Evolutionary conservation across 1,139 yeast genomes (phyloP).

Genomic region (Lodderomyces pseudojiufengensis): DNA sequence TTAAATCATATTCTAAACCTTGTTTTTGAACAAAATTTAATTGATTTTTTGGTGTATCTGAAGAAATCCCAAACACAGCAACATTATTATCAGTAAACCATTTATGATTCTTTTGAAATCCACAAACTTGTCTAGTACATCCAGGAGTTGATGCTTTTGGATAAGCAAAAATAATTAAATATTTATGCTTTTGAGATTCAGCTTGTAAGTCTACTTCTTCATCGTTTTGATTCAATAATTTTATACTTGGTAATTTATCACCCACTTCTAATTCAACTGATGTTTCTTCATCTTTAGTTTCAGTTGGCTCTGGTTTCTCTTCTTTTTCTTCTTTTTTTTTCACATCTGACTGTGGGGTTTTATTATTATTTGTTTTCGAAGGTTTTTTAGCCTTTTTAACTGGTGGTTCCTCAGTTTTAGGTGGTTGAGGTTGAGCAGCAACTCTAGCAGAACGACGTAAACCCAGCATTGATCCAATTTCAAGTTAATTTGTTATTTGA

Average conservation of each 20-base stretch:
- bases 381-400: constrained; percentile 20
- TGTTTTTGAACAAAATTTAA: constrained; percentile 71
- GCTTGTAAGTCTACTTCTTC: constrained; percentile 49
- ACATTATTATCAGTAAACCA: constrained; percentile 50
- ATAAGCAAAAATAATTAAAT: constrained; percentile 69
- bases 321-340: not conserved
- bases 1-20: constrained; percentile 63
- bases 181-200: constrained; percentile 44
- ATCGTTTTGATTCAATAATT: constrained; percentile 65
- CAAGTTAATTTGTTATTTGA: not conserved
- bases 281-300: constrained; percentile 1
- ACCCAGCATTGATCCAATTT: constrained; percentile 37
- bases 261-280: constrained; percentile 49
- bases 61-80: constrained; percentile 63
- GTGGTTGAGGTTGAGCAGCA: constrained; percentile 20
- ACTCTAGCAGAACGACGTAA: constrained; percentile 55
- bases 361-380: constrained; percentile 4
- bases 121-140: constrained; percentile 89
- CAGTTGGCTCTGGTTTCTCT: not conserved
- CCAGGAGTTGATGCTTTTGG: constrained; percentile 96
- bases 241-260: constrained; percentile 65
- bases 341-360: constrained; percentile 4
- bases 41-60: constrained; percentile 75
- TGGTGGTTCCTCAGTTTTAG: constrained; percentile 15
- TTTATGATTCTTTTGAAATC: constrained; percentile 67